Evolutionary conservation across 2,329 filamentous ascomycete genomes (phyloP), one percentile per base, ranked within the genome.

Genomic region (Colletotrichum theobromicola): DNA sequence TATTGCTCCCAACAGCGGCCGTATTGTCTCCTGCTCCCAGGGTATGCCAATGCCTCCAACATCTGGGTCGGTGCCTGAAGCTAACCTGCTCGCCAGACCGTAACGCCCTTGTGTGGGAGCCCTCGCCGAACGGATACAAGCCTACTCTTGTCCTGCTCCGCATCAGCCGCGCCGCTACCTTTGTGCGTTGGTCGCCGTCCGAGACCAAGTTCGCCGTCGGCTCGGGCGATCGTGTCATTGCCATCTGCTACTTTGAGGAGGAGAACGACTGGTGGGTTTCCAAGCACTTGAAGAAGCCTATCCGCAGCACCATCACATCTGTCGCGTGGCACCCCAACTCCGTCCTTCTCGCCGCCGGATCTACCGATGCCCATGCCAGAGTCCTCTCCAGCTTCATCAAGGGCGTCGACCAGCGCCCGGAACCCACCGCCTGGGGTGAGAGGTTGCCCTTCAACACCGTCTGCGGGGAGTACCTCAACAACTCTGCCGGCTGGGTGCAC

Each of bases 221-320:
- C 75, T 98, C 96, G 32, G 97, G 97, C 76, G 97, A 98, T 79
- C 93, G 97, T 77, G 94, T 98, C 77, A 98, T 99, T 80, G 95
- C 97, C 53, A 91, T 98, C 79, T 99, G 97, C 89, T 98, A 98
- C 88, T 99, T 99, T 80, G 97, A 99, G 83, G 95, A 98, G 84
- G 97, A 99, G 85, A 98, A 99, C 85, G 96, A 99, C 88, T 99
- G 97, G 97, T 99, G 97, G 97, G 96, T 99, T 55, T 98, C 96
- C 46, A 99, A 99, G 90, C 97, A 99, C 86, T 87, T 99, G 82
- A 98, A 98, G 92, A 99, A 98, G 90, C 97, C 97, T 24, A 98
- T 99, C 80, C 94, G 96, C 78, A 98, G 95, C 83, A 99, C 97
- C 72, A 96, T 99, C 80, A 98, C 97, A 70, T 95, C 94, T 18